Base-by-base conservation (phyloP, 257 asterid genomes). In the Misopates orontium region DNA sequence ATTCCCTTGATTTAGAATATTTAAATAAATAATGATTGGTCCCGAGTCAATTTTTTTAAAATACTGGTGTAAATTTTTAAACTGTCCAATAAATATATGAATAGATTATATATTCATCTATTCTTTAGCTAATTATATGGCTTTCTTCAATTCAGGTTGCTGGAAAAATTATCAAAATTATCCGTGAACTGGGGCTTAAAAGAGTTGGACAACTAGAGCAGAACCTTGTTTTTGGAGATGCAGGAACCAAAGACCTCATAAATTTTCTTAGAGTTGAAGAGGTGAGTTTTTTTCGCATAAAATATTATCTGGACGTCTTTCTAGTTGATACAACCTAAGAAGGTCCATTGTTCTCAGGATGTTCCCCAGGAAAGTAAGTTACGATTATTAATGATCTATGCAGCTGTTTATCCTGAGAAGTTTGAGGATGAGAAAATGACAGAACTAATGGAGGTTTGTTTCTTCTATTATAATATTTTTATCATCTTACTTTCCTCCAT, bases 181-280 rank as follows among this genome's bases (percentile, higher is more conserved):
- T 94, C 61, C 78, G 80, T 82, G 99, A 94, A 71, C 75, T 75
- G 64, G 90, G 87, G 67, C 93, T 94, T 54, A 88, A 83, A 82
- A 97, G 88, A 71, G 83, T 94, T 80, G 98, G 99, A 62, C 84
- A 94, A 71, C 79, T 94, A 67, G 98, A 94, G 87, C 99, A 94
- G 76, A 91, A 88, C 78, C 91, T 94, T 77, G 99, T 94, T 61
- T 94, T 94, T 65, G 99, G 97, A 75, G 99, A 90, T 79, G 97
- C 95, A 64, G 96, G 93, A 77, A 88, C 96, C 45, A 94, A 91
- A 77, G 99, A 94, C 1, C 72, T 94, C 56, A 88, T 88, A 48
- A 88, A 86, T 76, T 90, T 94, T 77, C 88, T 94, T 39, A 79
- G 95, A 85, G 55, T 75, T 56, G 83, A 87, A 47, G 91, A 82